phyloP scores from a whole-genome alignment of 768 basidiomycete genomes.

The Sarcodon sp. region DNA sequence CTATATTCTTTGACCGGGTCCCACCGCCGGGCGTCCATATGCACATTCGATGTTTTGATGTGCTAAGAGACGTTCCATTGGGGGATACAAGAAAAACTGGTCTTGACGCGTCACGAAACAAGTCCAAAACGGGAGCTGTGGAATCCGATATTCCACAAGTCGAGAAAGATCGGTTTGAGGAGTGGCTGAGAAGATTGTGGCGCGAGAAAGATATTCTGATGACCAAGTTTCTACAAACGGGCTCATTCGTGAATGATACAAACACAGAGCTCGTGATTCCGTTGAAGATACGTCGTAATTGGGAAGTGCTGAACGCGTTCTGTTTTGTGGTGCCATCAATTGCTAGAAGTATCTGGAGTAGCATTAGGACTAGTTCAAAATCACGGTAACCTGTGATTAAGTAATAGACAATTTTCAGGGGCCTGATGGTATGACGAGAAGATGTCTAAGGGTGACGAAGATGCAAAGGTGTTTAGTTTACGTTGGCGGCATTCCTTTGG shows the following conservation, averaged over 20 bases:
- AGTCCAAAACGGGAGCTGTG: constrained; percentile 8
- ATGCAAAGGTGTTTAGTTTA: constrained; percentile 1
- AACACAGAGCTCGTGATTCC: constrained; percentile 37
- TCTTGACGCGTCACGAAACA: constrained; percentile 18
- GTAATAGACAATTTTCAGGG: constrained; percentile 10
- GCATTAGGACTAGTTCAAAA: too few species aligned
- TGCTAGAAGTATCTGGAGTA: too few species aligned
- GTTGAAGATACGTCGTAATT: constrained; percentile 34
- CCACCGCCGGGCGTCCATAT: constrained; percentile 82
- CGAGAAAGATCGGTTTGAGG: constrained; percentile 45
- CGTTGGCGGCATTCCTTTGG: constrained; percentile 27
- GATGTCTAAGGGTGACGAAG: neutral
- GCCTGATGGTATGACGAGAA: neutral
- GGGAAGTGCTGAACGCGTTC: constrained; percentile 56
- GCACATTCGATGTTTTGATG: constrained; percentile 73
- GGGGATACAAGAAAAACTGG: constrained; percentile 36
- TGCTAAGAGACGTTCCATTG: constrained; percentile 54
- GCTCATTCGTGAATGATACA: constrained; percentile 25
- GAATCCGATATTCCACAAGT: constrained; percentile 17
- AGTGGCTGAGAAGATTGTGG: constrained; percentile 80
- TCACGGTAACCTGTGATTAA: neutral
- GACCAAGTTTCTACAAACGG: constrained; percentile 45
- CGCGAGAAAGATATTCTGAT: constrained; percentile 73
- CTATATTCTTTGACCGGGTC: constrained; percentile 71
- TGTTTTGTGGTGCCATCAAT: constrained; percentile 48